Conservation (phyloP, 768 basidiomycete species). For the Cantharellus anzutake region DNA sequence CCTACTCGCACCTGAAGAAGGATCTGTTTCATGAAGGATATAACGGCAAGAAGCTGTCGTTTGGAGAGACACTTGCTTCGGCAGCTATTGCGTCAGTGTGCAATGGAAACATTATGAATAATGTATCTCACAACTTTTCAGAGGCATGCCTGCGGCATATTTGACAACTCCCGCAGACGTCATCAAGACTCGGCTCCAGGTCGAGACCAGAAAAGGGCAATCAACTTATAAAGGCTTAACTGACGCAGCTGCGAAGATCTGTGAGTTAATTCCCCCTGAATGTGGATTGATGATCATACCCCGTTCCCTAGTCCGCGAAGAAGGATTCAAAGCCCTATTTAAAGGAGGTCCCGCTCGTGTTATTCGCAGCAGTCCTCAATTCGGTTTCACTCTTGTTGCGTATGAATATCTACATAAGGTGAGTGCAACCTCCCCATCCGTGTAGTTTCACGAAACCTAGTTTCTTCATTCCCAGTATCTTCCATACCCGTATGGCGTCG, state of each 20-base stretch:
- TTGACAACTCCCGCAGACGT: slow-evolving; percentile 90
- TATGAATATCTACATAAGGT: slow-evolving; percentile 57
- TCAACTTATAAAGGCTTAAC: slow-evolving; percentile 76
- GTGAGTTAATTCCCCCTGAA: slow-evolving; percentile 26
- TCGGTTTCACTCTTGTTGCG: slow-evolving; percentile 80
- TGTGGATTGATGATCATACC: neutral
- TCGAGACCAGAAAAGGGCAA: slow-evolving; percentile 80
- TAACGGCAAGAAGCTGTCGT: slow-evolving; percentile 81
- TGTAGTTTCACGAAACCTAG: slow-evolving; percentile 6
- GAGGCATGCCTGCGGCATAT: slow-evolving; percentile 96
- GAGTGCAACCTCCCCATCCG: slow-evolving; percentile 11
- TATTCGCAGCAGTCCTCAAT: slow-evolving; percentile 78
- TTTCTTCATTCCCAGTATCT: slow-evolving; percentile 14
- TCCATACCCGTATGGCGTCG: slow-evolving; percentile 69
- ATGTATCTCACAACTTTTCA: slow-evolving; percentile 17
- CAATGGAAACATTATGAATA: neutral
- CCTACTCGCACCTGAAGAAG: slow-evolving; percentile 78
- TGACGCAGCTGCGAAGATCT: slow-evolving; percentile 84
- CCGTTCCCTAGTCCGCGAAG: slow-evolving; percentile 47
- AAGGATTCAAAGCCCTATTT: slow-evolving; percentile 77
- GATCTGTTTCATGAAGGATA: slow-evolving; percentile 92
- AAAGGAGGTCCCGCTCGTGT: slow-evolving; percentile 83
- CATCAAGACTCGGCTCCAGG: slow-evolving; percentile 90
- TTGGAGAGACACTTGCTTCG: slow-evolving; percentile 70
- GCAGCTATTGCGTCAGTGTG: slow-evolving; percentile 53